Evolutionary conservation across 148 eudicot genomes (phyloP), one percentile per base, ranked within the genome.

Genomic region (Vaccinium vitisidaea): DNA sequence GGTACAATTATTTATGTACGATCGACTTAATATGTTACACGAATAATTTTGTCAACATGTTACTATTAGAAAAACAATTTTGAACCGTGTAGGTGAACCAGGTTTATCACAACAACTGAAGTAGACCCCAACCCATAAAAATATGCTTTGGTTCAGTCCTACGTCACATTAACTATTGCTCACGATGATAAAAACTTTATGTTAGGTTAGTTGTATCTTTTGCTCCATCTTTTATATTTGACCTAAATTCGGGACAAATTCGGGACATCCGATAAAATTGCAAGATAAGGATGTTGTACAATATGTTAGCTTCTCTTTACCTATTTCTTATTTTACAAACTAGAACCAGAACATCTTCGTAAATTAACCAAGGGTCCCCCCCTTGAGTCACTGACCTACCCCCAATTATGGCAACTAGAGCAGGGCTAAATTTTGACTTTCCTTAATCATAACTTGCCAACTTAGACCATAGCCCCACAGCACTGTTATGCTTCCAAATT

Each of bases 371-470:
- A 61, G 25, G 25, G 65, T 19, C 11, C 65, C 65, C 65, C 6
- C 65, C 30, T 27, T 19, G 11, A n/a, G 25, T 46, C 54, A 46
- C 13, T 21, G 50, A 48, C 49, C 55, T 39, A 19, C 52, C 52
- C 79, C 8, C 30, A 21, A 49, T 49, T 19, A 19, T 76, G 79
- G 27, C 79, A 76, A 76, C 79, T 48, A 69, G 53, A 39, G 46
- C 19, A 19, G 54, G 54, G n/a, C 10, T 21, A 8, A 75, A 75
- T 39, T 76, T 76, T 21, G 23, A 48, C 52, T 76, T 76, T 76
- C 79, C 8, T 76, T 55, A 76, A 76, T 76, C 55, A 76, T 48
- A 21, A 76, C 21, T 48, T 19, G 55, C 79, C 27, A 46, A 75
- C 50, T 75, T n/a, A 25, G 36, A 67, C 52, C 46, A 75, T 18